Evolutionary conservation across 2,329 filamentous ascomycete genomes (phyloP), one percentile per base, ranked within the genome.

Genomic region (Diaporthe sp.): DNA sequence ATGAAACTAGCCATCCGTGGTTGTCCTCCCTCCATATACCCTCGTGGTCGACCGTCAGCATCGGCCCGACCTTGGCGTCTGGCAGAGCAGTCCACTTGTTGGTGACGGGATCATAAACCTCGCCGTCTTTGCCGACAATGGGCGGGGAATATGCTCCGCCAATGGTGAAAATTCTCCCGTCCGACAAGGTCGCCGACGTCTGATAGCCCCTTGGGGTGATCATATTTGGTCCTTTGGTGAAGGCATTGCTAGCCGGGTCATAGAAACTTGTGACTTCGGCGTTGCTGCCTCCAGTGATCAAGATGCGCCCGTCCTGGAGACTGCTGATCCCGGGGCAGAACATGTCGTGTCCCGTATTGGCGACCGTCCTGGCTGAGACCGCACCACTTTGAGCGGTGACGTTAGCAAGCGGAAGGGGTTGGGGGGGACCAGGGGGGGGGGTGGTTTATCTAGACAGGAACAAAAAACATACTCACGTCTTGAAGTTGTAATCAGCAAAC

Each of bases 1-100:
- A 90, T 13, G 80, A 84, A 72, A 89, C 88, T 1, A 90, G 83
- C 89, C 88, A 90, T 25, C 80, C 88, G 78, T 91, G 89, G 77
- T 90, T 90, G 75, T 90, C 89, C 10, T 84, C 79, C 28, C 88
- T 83, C 77, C 83, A 90, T 4, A 83, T 78, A 13, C 86, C 87
- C 72, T 82, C 79, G 13, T 78, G 77, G 77, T 90, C 88, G 8
- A 80, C 78, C 6, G 88, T 90, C 61, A 89, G 81, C 81, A 89
- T 88, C 0, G 85, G 84, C 13, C 81, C 82, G 6, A 86, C 85
- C 10, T 83, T 80, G 53, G 83, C 82, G 22, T 84, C 84, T 0
- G 81, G 76, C 1, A 89, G 79, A n/a, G 81, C 74, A 0, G 82
- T 84, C 88, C 88, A 90, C 4, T 79, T 79, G 58, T 87, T 84